Base-by-base conservation (phyloP, 148 eudicot genomes). In the Spergularia bocconei region DNA sequence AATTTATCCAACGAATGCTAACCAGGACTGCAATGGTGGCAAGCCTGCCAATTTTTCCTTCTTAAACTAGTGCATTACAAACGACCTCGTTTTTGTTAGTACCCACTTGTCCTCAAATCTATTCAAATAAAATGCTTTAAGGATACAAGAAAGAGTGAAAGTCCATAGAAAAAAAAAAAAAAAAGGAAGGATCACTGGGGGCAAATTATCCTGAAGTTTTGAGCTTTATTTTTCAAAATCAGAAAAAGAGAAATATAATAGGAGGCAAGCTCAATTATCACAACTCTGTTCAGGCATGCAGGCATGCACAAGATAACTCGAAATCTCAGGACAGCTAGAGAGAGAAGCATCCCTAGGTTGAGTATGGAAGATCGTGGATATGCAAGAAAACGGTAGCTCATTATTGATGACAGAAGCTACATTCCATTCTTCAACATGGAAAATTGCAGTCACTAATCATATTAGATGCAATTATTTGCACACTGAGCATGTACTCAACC, bases 371-470 rank as follows among this genome's bases (percentile, higher is more conserved):
- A 47, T 13, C 52, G 10, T 52, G 33, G 53, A 66, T 41, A 66
- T 66, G 70, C 53, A 44, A 66, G 70, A 66, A 17, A 16, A 36
- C 14, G 50, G 71, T 67, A 48, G 38, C 55, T 47, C 56, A 67
- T 20, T 55, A 68, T 50, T 68, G 56, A 68, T 33, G 13, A 11
- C 20, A 68, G 56, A 68, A 68, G 36, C 55, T 20, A 50, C 17
- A 68, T 68, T 48, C 38, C 71, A 68, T 48, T 68, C 54, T 21
- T 68, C 56, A 50, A 68, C 71, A 68, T 50, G 56, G 57, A 68
- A 68, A 56, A 48, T 50, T 68, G 38, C 71, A 68, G 71, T 20
- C 29, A 68, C 71, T 68, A 68, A 50, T 68, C 71, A 68, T 50
- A 20, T 50, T 48, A 48, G 15, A 67, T 67, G 71, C 20, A 33